Evolutionary conservation across 768 basidiomycete genomes (phyloP), one percentile per base, ranked within the genome.

Genomic region (Panellus pusillus): DNA sequence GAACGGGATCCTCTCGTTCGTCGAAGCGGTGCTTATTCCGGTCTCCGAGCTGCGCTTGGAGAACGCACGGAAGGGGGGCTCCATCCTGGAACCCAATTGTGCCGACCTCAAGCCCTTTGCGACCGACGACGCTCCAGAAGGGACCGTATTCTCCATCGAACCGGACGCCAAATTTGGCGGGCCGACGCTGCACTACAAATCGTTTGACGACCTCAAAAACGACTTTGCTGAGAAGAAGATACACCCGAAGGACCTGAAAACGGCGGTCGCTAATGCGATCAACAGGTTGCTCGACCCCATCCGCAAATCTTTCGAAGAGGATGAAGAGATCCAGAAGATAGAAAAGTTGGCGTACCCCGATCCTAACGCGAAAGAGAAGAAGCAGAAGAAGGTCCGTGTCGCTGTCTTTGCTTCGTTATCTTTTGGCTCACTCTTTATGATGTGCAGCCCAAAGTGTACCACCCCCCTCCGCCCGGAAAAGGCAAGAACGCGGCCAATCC

Each of bases 221-320:
- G 91, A 89, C 48, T 99, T 93, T 66, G 82, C 76, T 28, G 79
- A 76, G 53, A 87, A 84, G 72, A 80, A 81, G 58, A 63, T 99
- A 4, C 93, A 97, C 68, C 97, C 97, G 7, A 86, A 83, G 29
- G 97, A 97, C 70, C 72, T 98, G 66, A 99, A 99, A 77, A 70
- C 69, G 4, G 79, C 83, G 0, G 91, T 96, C 14, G 79, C 81
- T 39, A 82, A 84, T 31, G 86, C 83, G 12, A 85, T 98, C 66
- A 79, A 81, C 64, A 75, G 76, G 20, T 72, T 99, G 39, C 71
- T 98, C 52, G 83, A 82, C 17, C 95, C 96, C 0, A 86, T 99
- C 44, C 81, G 88, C 58, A 80, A 83, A 58, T 79, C 83, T 46
- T 98, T 92, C 64, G 79, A 86, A 62, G 81, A 73, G 58, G 84